Conservation (phyloP, 805 yeast genomes). For the Candida maltosa region DNA sequence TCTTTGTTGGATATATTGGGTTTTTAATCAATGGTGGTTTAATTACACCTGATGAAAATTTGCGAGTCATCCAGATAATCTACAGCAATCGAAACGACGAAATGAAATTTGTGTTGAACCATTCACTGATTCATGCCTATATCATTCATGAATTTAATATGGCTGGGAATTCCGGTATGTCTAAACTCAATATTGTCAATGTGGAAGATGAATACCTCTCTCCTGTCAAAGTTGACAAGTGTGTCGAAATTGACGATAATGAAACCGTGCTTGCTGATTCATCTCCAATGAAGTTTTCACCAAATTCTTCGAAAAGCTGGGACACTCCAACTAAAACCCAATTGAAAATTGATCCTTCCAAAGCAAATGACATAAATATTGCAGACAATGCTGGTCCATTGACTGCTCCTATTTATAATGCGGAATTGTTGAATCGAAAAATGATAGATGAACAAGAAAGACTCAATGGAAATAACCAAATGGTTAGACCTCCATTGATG, state of each 20-base stretch:
- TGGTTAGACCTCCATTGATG: conserved; percentile 6
- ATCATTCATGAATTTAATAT: conserved; percentile 21
- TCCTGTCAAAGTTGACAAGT: no score
- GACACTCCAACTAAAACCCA: conserved; percentile 11
- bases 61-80: conserved; percentile 29
- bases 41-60: conserved; percentile 12
- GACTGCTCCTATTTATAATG: conserved; percentile 35
- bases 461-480: background rate
- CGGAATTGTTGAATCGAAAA: conserved; percentile 18
- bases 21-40: conserved; percentile 29
- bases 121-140: conserved; percentile 17
- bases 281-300: conserved; percentile 31
- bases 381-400: conserved; percentile 20
- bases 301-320: conserved; percentile 5
- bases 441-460: conserved; percentile 12
- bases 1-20: conserved; percentile 37
- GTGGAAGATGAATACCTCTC: no score
- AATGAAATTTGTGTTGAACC: conserved; percentile 6
- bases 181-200: conserved; percentile 4
- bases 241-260: conserved; percentile 33
- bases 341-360: conserved; percentile 7
- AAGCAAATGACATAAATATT: conserved; percentile 4
- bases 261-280: conserved; percentile 41
- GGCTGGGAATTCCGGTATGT: conserved; percentile 5
- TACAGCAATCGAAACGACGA: conserved; percentile 16